These are phyloP conservation scores for Digitaria exilis DNA, from an alignment of 202 grass and related monocot genomes.

Conservation along the genomic window DNA sequence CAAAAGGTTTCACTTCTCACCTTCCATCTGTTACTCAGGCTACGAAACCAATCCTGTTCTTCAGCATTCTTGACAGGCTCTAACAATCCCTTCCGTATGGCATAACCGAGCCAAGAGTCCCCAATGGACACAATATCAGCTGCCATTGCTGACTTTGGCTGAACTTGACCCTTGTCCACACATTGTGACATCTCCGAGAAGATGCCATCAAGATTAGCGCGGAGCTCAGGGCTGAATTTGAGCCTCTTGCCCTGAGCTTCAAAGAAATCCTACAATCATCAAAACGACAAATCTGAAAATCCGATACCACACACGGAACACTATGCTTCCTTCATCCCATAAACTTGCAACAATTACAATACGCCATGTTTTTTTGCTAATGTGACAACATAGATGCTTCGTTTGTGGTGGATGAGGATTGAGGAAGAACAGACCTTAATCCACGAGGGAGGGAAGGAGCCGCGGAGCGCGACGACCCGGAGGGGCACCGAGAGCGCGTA, in stretches of 20 bases:
- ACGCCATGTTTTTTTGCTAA: background rate
- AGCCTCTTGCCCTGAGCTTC: constrained; percentile 83
- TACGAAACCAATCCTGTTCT: constrained; percentile 77
- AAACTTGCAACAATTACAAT: background rate
- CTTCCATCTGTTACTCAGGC: constrained; percentile 85
- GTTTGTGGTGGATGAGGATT: background rate
- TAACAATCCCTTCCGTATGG: constrained; percentile 66
- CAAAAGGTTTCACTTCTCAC: constrained; percentile 47
- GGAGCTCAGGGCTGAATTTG: constrained; percentile 61
- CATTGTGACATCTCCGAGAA: constrained; percentile 66
- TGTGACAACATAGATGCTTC: background rate
- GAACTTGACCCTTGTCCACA: constrained; percentile 67
- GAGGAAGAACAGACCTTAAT: constrained; percentile 59
- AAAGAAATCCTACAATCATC: constrained; percentile 68
- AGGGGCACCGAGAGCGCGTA: constrained; percentile 84
- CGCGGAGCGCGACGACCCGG: constrained; percentile 73
- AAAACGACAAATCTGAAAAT: background rate
- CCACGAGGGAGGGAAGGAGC: constrained; percentile 85
- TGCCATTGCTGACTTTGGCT: constrained; percentile 70
- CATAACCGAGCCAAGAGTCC: constrained; percentile 81
- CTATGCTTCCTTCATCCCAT: background rate
- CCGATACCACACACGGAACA: background rate
- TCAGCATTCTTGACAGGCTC: constrained; percentile 70
- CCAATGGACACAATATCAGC: constrained; percentile 78
- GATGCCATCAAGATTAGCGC: constrained; percentile 54